Evolutionary conservation across 768 basidiomycete genomes (phyloP).

Genomic region (Rhodotorula toruloides): DNA sequence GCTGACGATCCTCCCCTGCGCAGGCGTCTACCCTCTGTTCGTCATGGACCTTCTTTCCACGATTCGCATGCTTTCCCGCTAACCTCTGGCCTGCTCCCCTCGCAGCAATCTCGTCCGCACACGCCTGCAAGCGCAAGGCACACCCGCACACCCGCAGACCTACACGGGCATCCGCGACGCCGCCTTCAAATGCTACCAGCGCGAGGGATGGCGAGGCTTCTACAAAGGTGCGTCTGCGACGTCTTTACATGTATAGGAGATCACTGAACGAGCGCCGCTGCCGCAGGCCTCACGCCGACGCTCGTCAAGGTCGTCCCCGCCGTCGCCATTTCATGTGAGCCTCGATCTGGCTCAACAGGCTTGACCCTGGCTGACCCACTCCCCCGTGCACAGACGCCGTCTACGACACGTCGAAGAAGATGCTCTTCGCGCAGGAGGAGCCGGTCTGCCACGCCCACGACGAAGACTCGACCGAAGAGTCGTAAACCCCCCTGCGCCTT

Average conservation of each 20-base stretch:
- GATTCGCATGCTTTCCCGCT: not conserved
- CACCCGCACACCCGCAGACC: conserved; percentile 83
- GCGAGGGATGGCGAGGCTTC: conserved; percentile 89
- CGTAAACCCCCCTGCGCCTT: not conserved
- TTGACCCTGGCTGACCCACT: too few species aligned
- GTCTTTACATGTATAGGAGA: not conserved
- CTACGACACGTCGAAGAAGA: conserved; percentile 33
- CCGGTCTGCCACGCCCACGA: not conserved
- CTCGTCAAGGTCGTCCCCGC: conserved; percentile 95
- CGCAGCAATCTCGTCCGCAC: conserved; percentile 68
- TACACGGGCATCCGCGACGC: conserved; percentile 90
- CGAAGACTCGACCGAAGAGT: not conserved
- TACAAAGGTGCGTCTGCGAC: conserved; percentile 54
- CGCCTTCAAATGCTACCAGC: conserved; percentile 65
- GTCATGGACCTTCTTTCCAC: not conserved
- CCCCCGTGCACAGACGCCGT: conserved; percentile 23
- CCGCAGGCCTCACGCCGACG: conserved; percentile 74
- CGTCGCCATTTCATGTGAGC: conserved; percentile 71
- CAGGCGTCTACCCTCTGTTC: conserved; percentile 38
- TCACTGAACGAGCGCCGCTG: not conserved
- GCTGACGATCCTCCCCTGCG: not conserved
- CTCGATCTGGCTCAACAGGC: not conserved
- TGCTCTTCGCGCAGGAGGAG: conserved; percentile 28
- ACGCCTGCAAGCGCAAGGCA: conserved; percentile 90
- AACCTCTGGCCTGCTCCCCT: not conserved